Evolutionary conservation across 257 asterid species (phyloP), one percentile per base, ranked within the genome.

Genomic region (Thymus mandschuricus): DNA sequence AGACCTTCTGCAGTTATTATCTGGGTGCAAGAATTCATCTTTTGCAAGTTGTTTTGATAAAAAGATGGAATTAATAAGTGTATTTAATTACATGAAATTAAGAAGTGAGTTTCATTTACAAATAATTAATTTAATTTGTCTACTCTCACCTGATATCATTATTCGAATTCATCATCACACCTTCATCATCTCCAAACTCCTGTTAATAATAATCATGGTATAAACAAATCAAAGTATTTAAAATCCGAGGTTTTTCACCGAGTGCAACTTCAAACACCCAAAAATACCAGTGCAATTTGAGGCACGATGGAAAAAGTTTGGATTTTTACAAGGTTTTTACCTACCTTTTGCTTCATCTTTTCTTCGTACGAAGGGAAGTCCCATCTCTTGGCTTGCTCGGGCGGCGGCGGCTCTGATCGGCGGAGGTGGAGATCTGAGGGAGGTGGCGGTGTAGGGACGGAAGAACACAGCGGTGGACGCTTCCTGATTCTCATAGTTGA

Each of bases 401-500:
- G 33, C 35, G 78, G 56, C 58, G 8, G 57, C 82, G 78, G 75
- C 76, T 64, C 60, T 75, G 88, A 74, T 29, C 60, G 82, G 66
- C 43, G 86, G 78, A 80, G 82, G n/a, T 78, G 89, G 86, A 80
- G 91, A 89, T 87, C 93, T 86, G 89, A 68, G 7, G 60, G 89
- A 52, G 35, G 78, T 52, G 10, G 43, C 8, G 38, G 58, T 34
- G 72, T 52, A 52, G 75, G n/a, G 11, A 38, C 41, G 4, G 35
- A 2, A 45, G 67, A 41, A 54, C 84, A 64, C 10, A 78, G 61
- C 8, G 72, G 69, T 66, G 79, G 78, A 38, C 90, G 90, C 81
- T 84, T 87, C 73, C 94, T 87, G 81, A 89, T 89, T 82, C 96
- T 89, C 96, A 89, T 89, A 35, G 56, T 35, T 60, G n/a, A 49